phyloP scores from a whole-genome alignment of 2,329 filamentous ascomycete genomes.

The Colletotrichum navitas region DNA sequence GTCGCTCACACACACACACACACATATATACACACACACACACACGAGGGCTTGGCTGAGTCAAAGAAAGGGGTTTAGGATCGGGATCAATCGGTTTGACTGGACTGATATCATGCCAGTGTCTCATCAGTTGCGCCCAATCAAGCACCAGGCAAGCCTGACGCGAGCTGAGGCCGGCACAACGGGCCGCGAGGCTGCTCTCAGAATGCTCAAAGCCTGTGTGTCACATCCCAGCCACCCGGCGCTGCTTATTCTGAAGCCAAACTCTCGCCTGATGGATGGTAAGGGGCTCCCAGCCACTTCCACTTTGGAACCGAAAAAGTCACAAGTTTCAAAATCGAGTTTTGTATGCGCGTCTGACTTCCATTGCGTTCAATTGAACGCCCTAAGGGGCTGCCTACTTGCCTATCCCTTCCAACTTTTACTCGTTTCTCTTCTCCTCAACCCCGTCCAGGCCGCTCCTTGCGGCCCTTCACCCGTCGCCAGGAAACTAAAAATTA shows the following conservation, averaged over 20 bases:
- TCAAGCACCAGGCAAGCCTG: not conserved
- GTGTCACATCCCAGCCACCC: slow-evolving; percentile 13
- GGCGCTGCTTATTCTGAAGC: not conserved
- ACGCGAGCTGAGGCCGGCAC: not conserved
- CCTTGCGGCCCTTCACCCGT: slow-evolving; percentile 21
- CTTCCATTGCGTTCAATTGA: slow-evolving; percentile 37
- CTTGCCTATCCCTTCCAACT: slow-evolving; percentile 35
- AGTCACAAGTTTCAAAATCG: not conserved
- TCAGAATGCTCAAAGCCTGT: slow-evolving; percentile 2
- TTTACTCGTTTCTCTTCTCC: slow-evolving; percentile 19
- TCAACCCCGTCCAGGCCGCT: not conserved
- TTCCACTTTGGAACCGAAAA: not conserved
- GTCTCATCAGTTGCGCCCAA: slow-evolving; percentile 25
- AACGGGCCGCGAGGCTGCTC: not conserved
- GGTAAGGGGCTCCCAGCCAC: not conserved
- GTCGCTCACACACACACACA: not conserved
- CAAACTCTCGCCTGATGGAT: not conserved
- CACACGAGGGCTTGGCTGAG: not conserved
- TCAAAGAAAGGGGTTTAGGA: not conserved
- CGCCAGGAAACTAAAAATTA: slow-evolving; percentile 41
- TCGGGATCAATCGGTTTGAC: not conserved
- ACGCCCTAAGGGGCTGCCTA: slow-evolving; percentile 32
- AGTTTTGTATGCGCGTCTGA: slow-evolving; percentile 9
- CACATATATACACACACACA: not conserved
- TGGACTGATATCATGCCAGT: not conserved